A percentile compares a stretch with the other conserved stretches of the same genome.
phyloP scores from a whole-genome alignment of 2,329 filamentous ascomycete species.

The Aspergillus niger region DNA sequence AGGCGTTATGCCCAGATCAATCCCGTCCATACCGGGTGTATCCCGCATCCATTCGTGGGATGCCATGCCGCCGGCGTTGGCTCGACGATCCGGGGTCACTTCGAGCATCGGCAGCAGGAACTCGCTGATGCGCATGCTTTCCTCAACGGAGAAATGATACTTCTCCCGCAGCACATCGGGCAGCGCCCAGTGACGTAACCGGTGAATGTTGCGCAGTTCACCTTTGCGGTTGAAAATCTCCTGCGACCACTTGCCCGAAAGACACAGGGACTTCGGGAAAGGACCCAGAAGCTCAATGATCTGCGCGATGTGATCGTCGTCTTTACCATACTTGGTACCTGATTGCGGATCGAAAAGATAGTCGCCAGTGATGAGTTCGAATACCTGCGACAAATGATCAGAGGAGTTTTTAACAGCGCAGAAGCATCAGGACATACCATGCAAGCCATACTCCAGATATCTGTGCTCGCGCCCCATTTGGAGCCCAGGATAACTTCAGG shows the following conservation, averaged over 20 bases:
- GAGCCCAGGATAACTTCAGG: slow-evolving; percentile 95
- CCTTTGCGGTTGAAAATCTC: slow-evolving; percentile 99
- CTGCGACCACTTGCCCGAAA: slow-evolving; percentile 94
- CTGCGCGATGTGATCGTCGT: slow-evolving; percentile 98
- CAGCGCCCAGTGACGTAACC: slow-evolving; percentile 92
- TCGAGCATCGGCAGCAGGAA: slow-evolving; percentile 92
- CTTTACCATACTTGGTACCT: slow-evolving; percentile 98
- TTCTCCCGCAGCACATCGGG: slow-evolving; percentile 93
- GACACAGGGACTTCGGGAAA: slow-evolving; percentile 88
- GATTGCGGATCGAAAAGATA: slow-evolving; percentile 98
- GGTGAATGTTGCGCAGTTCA: slow-evolving; percentile 94
- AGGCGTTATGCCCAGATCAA: slow-evolving; percentile 73
- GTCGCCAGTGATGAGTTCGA: slow-evolving; percentile 96
- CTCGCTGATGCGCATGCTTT: slow-evolving; percentile 74
- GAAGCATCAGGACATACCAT: slow-evolving; percentile 67
- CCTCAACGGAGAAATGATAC: slow-evolving; percentile 88
- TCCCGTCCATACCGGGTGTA: slow-evolving; percentile 82
- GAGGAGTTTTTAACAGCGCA: background rate
- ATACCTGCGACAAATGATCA: slow-evolving; percentile 57
- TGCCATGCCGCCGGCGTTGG: slow-evolving; percentile 95
- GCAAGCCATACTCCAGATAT: slow-evolving; percentile 99
- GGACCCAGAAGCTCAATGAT: slow-evolving; percentile 95
- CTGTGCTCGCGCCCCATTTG: slow-evolving; percentile 99
- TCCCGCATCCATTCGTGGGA: slow-evolving; percentile 80
- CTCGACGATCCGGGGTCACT: slow-evolving; percentile 80